Percentiles rank a stretch among this genome's conserved stretches.
Evolutionary conservation across 2,329 filamentous ascomycete species (phyloP).

Genomic region (Fusarium humuli): DNA sequence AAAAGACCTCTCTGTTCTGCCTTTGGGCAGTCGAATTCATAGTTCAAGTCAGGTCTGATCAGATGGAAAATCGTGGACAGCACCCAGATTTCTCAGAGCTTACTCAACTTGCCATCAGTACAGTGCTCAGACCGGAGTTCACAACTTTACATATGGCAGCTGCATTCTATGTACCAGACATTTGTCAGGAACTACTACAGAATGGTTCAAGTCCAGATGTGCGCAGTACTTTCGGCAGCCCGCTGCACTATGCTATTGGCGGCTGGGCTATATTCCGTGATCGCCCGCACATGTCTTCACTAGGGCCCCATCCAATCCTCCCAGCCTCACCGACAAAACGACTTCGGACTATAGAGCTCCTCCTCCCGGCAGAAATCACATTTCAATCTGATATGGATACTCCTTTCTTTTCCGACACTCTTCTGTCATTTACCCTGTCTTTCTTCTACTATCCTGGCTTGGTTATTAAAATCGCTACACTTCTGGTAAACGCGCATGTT

Average conservation of each 20-base stretch:
- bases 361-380: too few species aligned
- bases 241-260: not conserved
- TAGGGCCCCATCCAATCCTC: too few species aligned
- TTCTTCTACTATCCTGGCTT: rapidly evolving
- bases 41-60: rapidly evolving
- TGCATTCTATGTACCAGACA: not conserved
- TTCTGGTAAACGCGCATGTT: too few species aligned
- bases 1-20: not conserved
- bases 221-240: not conserved
- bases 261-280: not conserved
- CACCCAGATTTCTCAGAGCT: rapidly evolving
- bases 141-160: not conserved
- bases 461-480: too few species aligned
- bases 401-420: not conserved
- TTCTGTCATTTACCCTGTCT: not conserved
- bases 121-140: not conserved
- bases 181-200: not conserved
- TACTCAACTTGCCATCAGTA: not conserved
- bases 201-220: not conserved
- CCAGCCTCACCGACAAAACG: too few species aligned
- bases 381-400: too few species aligned
- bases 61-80: rapidly evolving
- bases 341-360: not conserved
- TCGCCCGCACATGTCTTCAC: too few species aligned
- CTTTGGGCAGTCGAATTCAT: not conserved